Evolutionary conservation across 192 early-diverging fungal species (phyloP), one percentile per base, ranked within the genome.

Genomic region (Coemansia nantahalensis): DNA sequence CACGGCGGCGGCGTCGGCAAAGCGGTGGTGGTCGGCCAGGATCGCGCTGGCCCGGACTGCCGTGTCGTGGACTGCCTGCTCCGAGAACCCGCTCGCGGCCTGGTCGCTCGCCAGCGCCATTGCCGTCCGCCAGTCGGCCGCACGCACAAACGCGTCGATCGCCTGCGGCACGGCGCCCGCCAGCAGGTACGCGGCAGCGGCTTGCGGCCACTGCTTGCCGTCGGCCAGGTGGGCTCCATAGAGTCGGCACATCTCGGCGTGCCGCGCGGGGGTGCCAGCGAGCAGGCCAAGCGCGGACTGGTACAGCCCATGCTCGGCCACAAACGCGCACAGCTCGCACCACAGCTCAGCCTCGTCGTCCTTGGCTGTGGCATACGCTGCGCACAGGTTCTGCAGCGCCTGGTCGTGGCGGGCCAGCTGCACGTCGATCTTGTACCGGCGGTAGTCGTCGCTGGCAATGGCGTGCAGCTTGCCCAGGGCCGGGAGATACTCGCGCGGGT

Each of bases 401-500:
- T 78, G 79, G n/a, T 66, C 62, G 44, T 74, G 51, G 41, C 87
- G 82, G 8, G 78, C 73, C 16, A 98, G 77, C 66, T 95, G 84
- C 40, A 90, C 87, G 45, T 98, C 91, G 45, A 98, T 97, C 51
- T 68, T 76, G 79, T 80, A 97, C 1, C 86, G 84, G 50, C 93
- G 91, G 54, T 92, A 92, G 42, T 86, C 80, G 33, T 80, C 78
- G 50, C 40, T 56, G 22, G 85, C 77, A n/a, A 92, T 63, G 16
- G 80, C 79, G 21, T 90, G 82, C 28, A 98, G 83, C 41, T 86
- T 84, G 28, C 86, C 78, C 39, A 98, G 71, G 61, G 93, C 94
- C 0, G 92, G 84, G 28, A 98, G 68, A 51, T 95, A 98, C 73
- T 98, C 96, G 23, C 90, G 78, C 17, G 95, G 95, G 80, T 98